Evolutionary conservation across 495 filamentous ascomycete species (phyloP), one percentile per base, ranked within the genome.

Genomic region (Aspergillus heteromorphus): DNA sequence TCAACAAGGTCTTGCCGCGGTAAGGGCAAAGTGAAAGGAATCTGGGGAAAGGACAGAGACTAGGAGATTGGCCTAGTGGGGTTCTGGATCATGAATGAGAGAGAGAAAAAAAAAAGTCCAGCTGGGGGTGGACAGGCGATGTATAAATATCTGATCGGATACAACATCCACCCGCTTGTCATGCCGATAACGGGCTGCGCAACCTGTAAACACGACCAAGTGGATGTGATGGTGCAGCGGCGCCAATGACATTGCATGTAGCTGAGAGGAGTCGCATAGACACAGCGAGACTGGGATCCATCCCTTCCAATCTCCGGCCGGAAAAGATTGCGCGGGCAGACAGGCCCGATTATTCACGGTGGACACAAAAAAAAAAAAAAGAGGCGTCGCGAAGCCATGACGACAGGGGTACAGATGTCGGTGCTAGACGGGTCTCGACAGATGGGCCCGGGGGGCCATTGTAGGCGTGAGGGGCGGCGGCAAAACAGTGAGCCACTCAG

Each of bases 291-390:
- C 55, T 65, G 56, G 47, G 51, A 48, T 41, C 43, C 51, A 55
- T 64, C 58, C 61, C 57, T 57, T 66, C 61, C 64, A 38, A 64
- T 64, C 61, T 63, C 61, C 64, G 54, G 45, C 31, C 50, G 53
- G 51, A 45, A 40, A 25, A 59, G 30, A 51, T 48, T 53, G 54
- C 51, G 55, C 49, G 60, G 63, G 51, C 49, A 47, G 57, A 60
- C 49, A 49, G 34, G 48, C 55, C 47, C 55, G 49, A 56, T 49
- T 49, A 53, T 59, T 49, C 49, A 58, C 50, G 55, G 54, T 47
- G 60, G 53, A 59, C 48, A 57, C 51, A 50, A 41, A 56, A 55
- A 48, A 45, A 40, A 43, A 50, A 41, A 56, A 55, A 48, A 45
- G 29, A 43, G 52, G 45, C 55, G 36, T 51, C 23, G 45, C 45